Conservation (phyloP, 805 yeast species). For the Candida fluviatilis region DNA sequence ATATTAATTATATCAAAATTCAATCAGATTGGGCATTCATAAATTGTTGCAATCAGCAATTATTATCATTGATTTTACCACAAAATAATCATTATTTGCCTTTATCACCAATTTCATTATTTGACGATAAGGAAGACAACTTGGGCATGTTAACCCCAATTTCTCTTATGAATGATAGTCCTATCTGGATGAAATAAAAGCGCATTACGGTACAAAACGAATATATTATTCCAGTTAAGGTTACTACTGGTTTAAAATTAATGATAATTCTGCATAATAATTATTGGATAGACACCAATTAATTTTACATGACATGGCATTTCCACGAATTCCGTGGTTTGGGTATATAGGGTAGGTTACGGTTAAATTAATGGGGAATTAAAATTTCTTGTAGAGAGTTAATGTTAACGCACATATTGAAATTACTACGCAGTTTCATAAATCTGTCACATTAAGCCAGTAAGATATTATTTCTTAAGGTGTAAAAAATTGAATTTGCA, state of each 20-base stretch:
- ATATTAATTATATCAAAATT: not conserved
- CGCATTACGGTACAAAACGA: too few relatives aligned
- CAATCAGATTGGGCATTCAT: not conserved
- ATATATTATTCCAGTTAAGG: too few relatives aligned
- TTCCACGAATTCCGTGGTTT: not conserved
- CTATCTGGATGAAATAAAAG: not conserved
- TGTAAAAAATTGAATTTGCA: too few relatives aligned
- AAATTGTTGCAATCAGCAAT: not conserved
- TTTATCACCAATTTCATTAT: not conserved
- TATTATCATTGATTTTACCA: not conserved
- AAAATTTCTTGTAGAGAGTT: too few relatives aligned
- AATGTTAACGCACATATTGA: too few relatives aligned
- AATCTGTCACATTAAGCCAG: too few relatives aligned
- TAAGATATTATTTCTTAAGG: too few relatives aligned
- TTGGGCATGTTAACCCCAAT: slow-evolving; percentile 1
- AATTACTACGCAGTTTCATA: too few relatives aligned
- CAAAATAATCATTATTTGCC: slow-evolving; percentile 1
- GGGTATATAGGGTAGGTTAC: not conserved
- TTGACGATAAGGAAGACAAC: not conserved
- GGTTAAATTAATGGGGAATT: not conserved
- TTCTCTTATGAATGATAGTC: not conserved
- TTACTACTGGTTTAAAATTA: too few relatives aligned
- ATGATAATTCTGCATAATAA: too few relatives aligned
- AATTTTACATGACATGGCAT: not conserved
- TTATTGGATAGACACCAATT: too few relatives aligned